phyloP scores from a whole-genome alignment of 331 rosid genomes.

The Dryas integrifolia region DNA sequence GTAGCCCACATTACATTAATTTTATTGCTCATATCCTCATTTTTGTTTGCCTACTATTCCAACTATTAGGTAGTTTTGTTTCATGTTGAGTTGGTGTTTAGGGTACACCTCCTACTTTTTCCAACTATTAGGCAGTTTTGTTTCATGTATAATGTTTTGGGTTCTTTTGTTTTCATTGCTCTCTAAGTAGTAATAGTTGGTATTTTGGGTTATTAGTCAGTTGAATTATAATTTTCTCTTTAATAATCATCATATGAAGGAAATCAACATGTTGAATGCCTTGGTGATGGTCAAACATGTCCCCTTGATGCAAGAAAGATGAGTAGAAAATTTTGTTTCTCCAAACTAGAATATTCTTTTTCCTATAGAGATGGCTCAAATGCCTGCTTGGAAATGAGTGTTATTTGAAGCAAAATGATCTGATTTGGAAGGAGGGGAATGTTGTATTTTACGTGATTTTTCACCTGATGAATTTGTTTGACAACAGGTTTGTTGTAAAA shows the following conservation, averaged over 20 bases:
- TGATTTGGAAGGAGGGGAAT: conserved; percentile 13
- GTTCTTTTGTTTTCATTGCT: neutral
- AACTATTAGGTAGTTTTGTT: neutral
- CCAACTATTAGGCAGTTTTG: neutral
- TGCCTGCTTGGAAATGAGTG: neutral
- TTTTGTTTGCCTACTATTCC: neutral
- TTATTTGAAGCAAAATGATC: conserved; percentile 11
- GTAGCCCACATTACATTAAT: conserved; percentile 15
- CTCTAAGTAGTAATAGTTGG: neutral
- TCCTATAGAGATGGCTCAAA: neutral
- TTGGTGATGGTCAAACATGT: neutral
- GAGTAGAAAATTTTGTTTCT: neutral
- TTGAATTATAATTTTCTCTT: neutral
- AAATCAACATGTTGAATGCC: neutral
- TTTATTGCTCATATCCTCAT: neutral
- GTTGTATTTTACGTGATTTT: neutral
- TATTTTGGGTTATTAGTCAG: neutral
- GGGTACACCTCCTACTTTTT: too few relatives aligned
- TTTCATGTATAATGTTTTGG: neutral
- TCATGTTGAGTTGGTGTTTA: neutral
- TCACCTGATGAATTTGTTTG: conserved; percentile 24
- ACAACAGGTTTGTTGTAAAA: conserved; percentile 19
- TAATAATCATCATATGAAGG: neutral
- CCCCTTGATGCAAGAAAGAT: neutral
- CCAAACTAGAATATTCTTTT: neutral